These are phyloP conservation scores for Saccharomycopsis selenospora DNA, from an alignment of 805 yeast genomes.

Conservation along the genomic window DNA sequence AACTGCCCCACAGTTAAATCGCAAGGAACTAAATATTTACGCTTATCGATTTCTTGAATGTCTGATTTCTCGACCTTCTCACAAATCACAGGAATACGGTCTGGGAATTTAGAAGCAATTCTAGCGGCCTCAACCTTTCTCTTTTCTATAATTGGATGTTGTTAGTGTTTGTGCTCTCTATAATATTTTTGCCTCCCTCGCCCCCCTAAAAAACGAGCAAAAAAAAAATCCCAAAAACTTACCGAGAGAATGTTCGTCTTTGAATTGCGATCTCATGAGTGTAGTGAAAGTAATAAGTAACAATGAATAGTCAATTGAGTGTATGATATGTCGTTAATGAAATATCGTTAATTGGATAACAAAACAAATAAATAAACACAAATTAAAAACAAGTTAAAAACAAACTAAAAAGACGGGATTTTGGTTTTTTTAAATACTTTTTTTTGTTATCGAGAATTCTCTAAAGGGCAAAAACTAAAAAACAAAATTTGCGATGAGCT, in stretches of 20 bases:
- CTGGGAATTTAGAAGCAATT: constrained; percentile 79
- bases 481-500: too few species aligned
- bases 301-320: too few species aligned
- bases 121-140: constrained; percentile 93
- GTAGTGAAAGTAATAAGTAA: too few species aligned
- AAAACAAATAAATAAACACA: too few species aligned
- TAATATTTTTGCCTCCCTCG: not conserved
- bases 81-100: constrained; percentile 93
- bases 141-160: constrained; percentile 45
- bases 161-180: constrained; percentile 12
- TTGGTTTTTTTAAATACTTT: too few species aligned
- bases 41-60: constrained; percentile 92
- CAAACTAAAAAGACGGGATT: too few species aligned
- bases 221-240: constrained; percentile 30
- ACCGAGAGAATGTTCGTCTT: constrained; percentile 94
- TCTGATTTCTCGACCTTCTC: constrained; percentile 96
- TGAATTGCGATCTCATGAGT: constrained; percentile 81
- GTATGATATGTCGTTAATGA: too few species aligned
- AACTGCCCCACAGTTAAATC: constrained; percentile 97
- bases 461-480: too few species aligned
- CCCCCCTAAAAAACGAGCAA: not conserved
- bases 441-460: too few species aligned
- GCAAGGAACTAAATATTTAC: constrained; percentile 92
- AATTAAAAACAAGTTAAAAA: too few species aligned
- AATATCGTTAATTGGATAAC: too few species aligned